Percentiles rank a stretch among this genome's conserved stretches.
Conservation (phyloP, 371 early-diverging fungal genomes). For the Neoconidiobolus thromboides region DNA sequence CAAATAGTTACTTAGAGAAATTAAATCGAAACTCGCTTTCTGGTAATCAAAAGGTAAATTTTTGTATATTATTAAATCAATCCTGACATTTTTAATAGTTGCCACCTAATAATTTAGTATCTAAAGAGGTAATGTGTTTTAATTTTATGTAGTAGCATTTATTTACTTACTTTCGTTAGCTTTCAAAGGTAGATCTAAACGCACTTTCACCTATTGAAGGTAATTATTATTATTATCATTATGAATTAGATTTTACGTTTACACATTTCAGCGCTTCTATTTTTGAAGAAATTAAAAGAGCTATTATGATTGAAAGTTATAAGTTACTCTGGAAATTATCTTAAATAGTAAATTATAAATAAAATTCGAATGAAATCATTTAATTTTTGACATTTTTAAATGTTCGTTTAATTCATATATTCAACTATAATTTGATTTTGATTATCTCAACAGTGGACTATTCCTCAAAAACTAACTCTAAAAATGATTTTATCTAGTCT, state of each 20-base stretch:
- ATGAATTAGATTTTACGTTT: neutral
- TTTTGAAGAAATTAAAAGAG: too few relatives aligned
- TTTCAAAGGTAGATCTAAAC: neutral
- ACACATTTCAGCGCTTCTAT: too few relatives aligned
- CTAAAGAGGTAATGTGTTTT: neutral
- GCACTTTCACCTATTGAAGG: neutral
- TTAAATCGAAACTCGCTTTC: neutral
- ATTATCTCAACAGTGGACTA: too few relatives aligned
- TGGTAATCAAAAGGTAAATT: neutral
- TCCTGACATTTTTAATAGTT: neutral
- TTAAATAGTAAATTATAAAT: too few relatives aligned
- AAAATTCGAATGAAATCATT: too few relatives aligned
- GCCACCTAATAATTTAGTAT: neutral
- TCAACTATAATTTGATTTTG: too few relatives aligned
- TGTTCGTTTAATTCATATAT: too few relatives aligned
- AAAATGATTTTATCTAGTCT: too few relatives aligned
- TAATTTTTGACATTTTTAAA: too few relatives aligned
- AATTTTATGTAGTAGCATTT: neutral
- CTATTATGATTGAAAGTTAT: too few relatives aligned
- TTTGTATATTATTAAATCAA: neutral
- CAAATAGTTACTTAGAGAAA: neutral
- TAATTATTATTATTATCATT: neutral
- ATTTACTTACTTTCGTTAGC: neutral
- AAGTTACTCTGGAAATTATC: too few relatives aligned
- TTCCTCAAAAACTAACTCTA: too few relatives aligned